Evolutionary conservation across 164 flowering plant genomes (phyloP), one percentile per base, ranked within the genome.

Genomic region (Vitis labrusca): DNA sequence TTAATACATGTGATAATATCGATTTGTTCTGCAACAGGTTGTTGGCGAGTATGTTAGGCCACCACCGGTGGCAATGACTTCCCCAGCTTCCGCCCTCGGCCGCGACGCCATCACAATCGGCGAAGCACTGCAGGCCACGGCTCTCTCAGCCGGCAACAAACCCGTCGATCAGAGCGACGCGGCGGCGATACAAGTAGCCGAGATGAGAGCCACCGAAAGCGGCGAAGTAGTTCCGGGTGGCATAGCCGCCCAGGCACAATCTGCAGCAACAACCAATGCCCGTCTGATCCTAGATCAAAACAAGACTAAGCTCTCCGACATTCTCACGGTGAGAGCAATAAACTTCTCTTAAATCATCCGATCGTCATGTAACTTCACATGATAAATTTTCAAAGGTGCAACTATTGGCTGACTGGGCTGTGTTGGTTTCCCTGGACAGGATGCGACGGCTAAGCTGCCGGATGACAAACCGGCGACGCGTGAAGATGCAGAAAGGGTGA

Each of bases 151-250:
- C 0, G 86, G 87, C 1, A 73, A 83, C 63, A 86, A 81, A 59
- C 80, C 90, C 1, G 75, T 88, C 2, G 86, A 83, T 15, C 74
- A 73, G n/a, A 80, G 83, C 16, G 92, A 88, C 59, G 90, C 89
- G 0, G 84, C 86, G 0, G 89, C 92, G 0, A 85, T 86, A 10
- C 79, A 74, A 54, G 89, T 85, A 0, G 90, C 90, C 0, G 90
- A 85, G 67, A 64, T 71, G 62, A 72, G 81, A 68, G 89, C 87
- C 9, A 75, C 76, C 1, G 87, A 85, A 0, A 13, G 27, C 1
- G 65, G 47, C 15, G 61, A 29, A 9, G 60, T 69, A 5, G n/a
- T 30, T 2, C 83, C 85, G 0, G 89, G 88, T 3, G 93, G 92
- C 2, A 32, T 88, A 2, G 86, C 77, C 0, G 80, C 92, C 3